phyloP scores from a whole-genome alignment of 2,329 filamentous ascomycete species.

The Penicillium verrucosum region DNA sequence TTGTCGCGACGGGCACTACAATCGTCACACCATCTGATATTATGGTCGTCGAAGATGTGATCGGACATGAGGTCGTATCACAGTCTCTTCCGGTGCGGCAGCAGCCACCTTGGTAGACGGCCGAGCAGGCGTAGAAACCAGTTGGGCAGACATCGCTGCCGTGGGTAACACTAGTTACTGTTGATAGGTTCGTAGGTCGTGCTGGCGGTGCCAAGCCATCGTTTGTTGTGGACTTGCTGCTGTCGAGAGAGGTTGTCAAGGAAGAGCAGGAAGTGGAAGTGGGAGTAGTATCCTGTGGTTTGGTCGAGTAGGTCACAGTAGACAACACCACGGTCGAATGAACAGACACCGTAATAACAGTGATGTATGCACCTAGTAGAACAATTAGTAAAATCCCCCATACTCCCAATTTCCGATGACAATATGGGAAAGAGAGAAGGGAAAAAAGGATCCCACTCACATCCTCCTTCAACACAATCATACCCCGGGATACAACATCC shows the following conservation, averaged over 20 bases:
- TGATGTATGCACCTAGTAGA: constrained; percentile 32
- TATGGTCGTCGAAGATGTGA: constrained; percentile 64
- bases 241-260: constrained; percentile 26
- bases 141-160: constrained; percentile 64
- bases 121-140: constrained; percentile 87
- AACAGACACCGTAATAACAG: constrained; percentile 37
- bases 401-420: neutral
- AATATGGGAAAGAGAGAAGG: neutral
- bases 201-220: constrained; percentile 35
- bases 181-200: constrained; percentile 38
- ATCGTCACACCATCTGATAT: constrained; percentile 65
- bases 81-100: constrained; percentile 87
- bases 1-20: constrained; percentile 56
- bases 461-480: constrained; percentile 55
- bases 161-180: constrained; percentile 32
- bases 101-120: constrained; percentile 76
- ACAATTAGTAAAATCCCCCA: neutral
- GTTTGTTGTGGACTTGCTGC: constrained; percentile 34
- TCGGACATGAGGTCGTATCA: constrained; percentile 72
- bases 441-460: constrained; percentile 35
- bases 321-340: constrained; percentile 31
- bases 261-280: constrained; percentile 20
- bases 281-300: constrained; percentile 13
- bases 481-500: constrained; percentile 63
- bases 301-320: constrained; percentile 32